Evolutionary conservation across 495 filamentous ascomycete species (phyloP), one percentile per base, ranked within the genome.

Genomic region (Annulohypoxylon nitens): DNA sequence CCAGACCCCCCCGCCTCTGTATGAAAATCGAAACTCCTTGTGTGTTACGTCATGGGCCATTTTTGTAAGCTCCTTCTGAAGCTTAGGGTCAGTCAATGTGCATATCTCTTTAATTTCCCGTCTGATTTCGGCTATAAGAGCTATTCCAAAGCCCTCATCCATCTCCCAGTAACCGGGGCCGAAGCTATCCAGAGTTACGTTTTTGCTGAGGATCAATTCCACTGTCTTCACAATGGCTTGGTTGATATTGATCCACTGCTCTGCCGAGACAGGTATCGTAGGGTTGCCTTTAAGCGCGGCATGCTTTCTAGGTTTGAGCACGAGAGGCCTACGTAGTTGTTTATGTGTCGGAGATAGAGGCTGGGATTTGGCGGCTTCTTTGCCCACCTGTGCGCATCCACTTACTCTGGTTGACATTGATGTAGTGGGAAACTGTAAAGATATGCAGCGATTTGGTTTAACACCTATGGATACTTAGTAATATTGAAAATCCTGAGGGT

Each of bases 161-260:
- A 71, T 64, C 12, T 60, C 64, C 41, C 63, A 76, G 9, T 37
- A 63, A 11, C 41, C 39, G 3, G 75, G 68, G 0, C 75, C 68
- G 1, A 70, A 67, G 3, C 71, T 67, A n/a, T 67, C 30, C 6
- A 71, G 51, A 23, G 59, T 23, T 23, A 54, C 20, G 1, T 65
- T 55, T 18, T 61, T 25, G 4, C 61, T 8, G 5, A 71, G 30
- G 5, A 74, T 14, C 16, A 34, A 30, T 0, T 74, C 64, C 2
- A 74, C 58, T 0, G 71, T 76, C 16, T 57, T 60, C 11, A 37
- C 61, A 11, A 76, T 76, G 4, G 71, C 60, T 20, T n/a, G 14
- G 64, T 76, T 75, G 18, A 75, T 37, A 48, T 71, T 75, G 5
- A n/a, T 45, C 61, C 43, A 71, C 11, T 61, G 48, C 11, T 63